phyloP scores from a whole-genome alignment of 2,329 filamentous ascomycete genomes.

The Penicillium sp. region DNA sequence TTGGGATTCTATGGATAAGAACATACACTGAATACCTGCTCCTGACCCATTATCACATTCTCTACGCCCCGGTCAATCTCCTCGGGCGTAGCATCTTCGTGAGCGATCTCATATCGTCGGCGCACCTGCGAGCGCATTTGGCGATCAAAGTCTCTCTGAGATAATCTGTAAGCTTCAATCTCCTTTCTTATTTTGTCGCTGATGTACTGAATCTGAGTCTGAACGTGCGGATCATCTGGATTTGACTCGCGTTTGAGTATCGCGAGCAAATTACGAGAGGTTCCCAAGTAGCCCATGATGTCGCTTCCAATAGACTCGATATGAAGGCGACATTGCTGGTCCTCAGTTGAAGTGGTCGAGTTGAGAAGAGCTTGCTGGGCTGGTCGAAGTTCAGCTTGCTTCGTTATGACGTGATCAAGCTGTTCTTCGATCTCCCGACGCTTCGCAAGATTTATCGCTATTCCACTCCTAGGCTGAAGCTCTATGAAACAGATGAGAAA shows the following conservation, averaged over 20 bases:
- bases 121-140: slow-evolving; percentile 9
- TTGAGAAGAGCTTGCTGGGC: slow-evolving; percentile 14
- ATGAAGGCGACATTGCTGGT: neutral
- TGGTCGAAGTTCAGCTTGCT: slow-evolving; percentile 4
- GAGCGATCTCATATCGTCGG: slow-evolving; percentile 10
- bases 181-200: slow-evolving; percentile 2
- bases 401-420: neutral
- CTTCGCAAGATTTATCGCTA: neutral
- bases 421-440: slow-evolving; percentile 3
- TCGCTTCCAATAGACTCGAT: slow-evolving; percentile 2
- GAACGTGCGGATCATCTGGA: slow-evolving; percentile 2
- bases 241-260: slow-evolving; percentile 3
- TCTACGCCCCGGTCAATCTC: slow-evolving; percentile 9
- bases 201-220: slow-evolving; percentile 4
- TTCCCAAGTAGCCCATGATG: slow-evolving; percentile 1
- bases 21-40: slow-evolving; percentile 6
- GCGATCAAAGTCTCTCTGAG: slow-evolving; percentile 5
- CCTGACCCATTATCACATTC: slow-evolving; percentile 2
- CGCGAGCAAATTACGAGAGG: neutral
- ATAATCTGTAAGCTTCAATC: neutral
- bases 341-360: slow-evolving; percentile 6
- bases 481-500: neutral
- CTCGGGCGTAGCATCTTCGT: slow-evolving; percentile 4
- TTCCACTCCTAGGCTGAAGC: neutral
- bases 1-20: neutral